Evolutionary conservation across 2,329 filamentous ascomycete species (phyloP), one percentile per base, ranked within the genome.

Genomic region (Dactylellina cionopaga): DNA sequence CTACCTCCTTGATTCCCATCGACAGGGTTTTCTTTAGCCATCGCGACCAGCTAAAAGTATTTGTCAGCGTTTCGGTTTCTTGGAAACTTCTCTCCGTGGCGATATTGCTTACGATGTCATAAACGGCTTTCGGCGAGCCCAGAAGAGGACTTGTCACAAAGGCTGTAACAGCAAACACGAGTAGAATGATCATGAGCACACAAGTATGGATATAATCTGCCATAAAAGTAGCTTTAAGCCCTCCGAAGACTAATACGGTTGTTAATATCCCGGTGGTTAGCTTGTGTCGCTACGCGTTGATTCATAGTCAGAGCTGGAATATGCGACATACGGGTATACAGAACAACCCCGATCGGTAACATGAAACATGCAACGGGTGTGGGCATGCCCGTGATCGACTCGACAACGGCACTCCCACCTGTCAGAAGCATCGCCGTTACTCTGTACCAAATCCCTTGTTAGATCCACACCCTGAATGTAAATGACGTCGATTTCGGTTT

Each of bases 391-490:
- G 90, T 92, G 51, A 93, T 81, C 9, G 88, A 85, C 41, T 82
- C 86, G 75, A 91, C 86, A 0, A 93, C 92, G 2, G 90, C 90
- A 9, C 88, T 88, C 33, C 92, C 92, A 70, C 93, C 92, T n/a
- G 92, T 92, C 71, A 96, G 85, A 46, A 96, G 82, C 92, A 96
- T 96, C 46, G 92, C 88, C 1, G 92, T 94, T 29, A 96, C 92
- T 24, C 75, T 75, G 60, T 13, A 22, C 43, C 1, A 29, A 25
- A 17, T 17, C 29, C 9, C 4, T 52, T 49, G 51, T 41, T 35
- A 39, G 44, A 35, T 39, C n/a, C n/a, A n/a, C n/a, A n/a, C n/a
- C n/a, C n/a, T n/a, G n/a, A n/a, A n/a, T n/a, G n/a, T n/a, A n/a
- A n/a, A n/a, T n/a, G n/a, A n/a, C n/a, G n/a, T n/a, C n/a, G n/a